phyloP scores from a whole-genome alignment of 768 basidiomycete species.

The Phlebiopsis gigantea region DNA sequence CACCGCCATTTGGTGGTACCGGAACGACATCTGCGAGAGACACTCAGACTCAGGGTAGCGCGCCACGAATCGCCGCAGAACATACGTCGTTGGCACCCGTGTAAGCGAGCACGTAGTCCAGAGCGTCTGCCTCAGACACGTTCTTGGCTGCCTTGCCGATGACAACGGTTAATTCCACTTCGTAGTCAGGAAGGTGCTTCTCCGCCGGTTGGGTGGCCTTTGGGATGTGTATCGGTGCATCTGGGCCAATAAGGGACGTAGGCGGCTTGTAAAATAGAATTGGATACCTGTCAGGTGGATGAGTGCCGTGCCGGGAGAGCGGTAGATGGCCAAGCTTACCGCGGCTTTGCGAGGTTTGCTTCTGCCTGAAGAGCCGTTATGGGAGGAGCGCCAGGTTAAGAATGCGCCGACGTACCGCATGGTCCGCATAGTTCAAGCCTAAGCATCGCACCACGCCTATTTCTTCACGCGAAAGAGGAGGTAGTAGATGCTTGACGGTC shows the following conservation, averaged over 20 bases:
- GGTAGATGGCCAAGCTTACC: constrained; percentile 34
- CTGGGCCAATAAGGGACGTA: constrained; percentile 64
- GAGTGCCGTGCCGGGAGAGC: not conserved
- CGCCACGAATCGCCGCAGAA: not conserved
- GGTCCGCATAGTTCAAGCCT: constrained; percentile 81
- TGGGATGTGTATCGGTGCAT: constrained; percentile 61
- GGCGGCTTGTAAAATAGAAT: constrained; percentile 79
- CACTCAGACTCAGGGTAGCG: not conserved
- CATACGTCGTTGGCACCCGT: constrained; percentile 74
- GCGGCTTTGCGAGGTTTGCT: constrained; percentile 55
- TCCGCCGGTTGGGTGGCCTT: constrained; percentile 62
- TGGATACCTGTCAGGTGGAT: constrained; percentile 43
- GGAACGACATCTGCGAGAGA: constrained; percentile 62
- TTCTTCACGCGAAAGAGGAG: constrained; percentile 62
- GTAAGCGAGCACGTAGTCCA: constrained; percentile 84
- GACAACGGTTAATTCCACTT: constrained; percentile 76
- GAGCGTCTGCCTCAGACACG: constrained; percentile 72
- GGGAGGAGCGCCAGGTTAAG: not conserved
- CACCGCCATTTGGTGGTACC: constrained; percentile 73
- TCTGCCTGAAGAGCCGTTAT: constrained; percentile 45
- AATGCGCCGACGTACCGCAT: constrained; percentile 49
- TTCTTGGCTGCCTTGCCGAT: constrained; percentile 80
- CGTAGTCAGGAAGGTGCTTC: constrained; percentile 74
- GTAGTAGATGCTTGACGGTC: constrained; percentile 66
- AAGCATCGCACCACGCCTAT: constrained; percentile 68